Conservation (phyloP, 1,284 basidiomycete species). For the Moniliophthora roreri region DNA sequence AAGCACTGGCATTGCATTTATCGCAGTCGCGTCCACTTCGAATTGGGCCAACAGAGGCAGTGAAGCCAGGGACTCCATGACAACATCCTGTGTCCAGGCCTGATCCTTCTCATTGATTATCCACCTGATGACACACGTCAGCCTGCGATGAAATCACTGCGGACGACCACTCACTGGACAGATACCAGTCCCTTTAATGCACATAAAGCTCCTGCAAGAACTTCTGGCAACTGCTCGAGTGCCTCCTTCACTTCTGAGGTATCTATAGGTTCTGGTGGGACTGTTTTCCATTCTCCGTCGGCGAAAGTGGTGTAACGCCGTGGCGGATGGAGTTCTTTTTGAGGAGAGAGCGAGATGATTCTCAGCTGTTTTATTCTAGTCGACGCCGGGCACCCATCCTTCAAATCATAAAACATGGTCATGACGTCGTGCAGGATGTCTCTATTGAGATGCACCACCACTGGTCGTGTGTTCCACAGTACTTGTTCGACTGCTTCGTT, state of each 20-base stretch:
- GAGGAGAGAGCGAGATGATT: not conserved
- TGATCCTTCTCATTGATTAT: not conserved
- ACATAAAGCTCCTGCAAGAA: not conserved
- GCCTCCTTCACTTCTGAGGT: not conserved
- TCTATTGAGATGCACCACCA: not conserved
- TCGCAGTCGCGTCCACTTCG: not conserved
- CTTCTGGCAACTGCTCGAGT: not conserved
- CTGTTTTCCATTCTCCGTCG: no score
- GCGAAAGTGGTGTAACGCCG: no score
- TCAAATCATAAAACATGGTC: not conserved
- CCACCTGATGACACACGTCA: not conserved
- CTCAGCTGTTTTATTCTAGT: not conserved
- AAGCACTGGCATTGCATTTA: not conserved
- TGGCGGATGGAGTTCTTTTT: not conserved
- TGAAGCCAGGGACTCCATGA: not conserved
- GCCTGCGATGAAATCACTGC: not conserved
- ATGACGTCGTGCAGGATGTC: not conserved
- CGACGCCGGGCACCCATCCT: not conserved
- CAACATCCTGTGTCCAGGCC: not conserved
- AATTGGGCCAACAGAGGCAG: not conserved
- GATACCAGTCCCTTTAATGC: not conserved
- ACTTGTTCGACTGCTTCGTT: not conserved
- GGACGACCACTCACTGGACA: not conserved
- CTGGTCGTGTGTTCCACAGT: not conserved
- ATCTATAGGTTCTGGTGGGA: not conserved